These are phyloP conservation scores for Saprolegnia parasitica DNA, from an alignment of 352 stramenopile species.

Conservation along the genomic window DNA sequence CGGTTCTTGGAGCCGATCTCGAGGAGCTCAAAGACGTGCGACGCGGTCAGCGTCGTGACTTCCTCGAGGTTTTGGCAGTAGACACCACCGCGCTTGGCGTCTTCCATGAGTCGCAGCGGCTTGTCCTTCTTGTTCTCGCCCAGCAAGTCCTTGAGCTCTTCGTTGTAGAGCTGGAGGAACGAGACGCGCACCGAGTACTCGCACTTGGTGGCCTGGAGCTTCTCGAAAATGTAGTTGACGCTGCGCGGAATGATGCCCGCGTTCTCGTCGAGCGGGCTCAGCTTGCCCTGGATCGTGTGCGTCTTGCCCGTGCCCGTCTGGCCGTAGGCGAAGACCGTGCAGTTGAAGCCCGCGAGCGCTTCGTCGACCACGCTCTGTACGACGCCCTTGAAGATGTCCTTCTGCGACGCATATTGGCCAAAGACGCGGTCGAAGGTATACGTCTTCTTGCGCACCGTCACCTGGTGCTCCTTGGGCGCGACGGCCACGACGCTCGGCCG, in stretches of 20 bases:
- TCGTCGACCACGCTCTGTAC: slow-evolving; percentile 95
- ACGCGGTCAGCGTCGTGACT: slow-evolving; percentile 70
- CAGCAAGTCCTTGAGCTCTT: slow-evolving; percentile 94
- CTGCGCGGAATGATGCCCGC: slow-evolving; percentile 94
- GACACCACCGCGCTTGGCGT: slow-evolving; percentile 78
- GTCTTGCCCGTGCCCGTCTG: slow-evolving; percentile 98
- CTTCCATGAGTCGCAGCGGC: slow-evolving; percentile 77
- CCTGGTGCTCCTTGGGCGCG: slow-evolving; percentile 77
- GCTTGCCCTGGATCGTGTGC: slow-evolving; percentile 96
- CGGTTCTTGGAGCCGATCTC: slow-evolving; percentile 89
- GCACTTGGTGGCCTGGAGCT: slow-evolving; percentile 83
- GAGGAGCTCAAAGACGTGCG: slow-evolving; percentile 85
- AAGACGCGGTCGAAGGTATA: slow-evolving; percentile 93
- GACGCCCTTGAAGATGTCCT: slow-evolving; percentile 93
- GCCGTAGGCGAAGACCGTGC: slow-evolving; percentile 96
- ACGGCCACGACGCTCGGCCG: slow-evolving; percentile 81
- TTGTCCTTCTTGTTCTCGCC: slow-evolving; percentile 66
- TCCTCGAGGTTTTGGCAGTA: slow-evolving; percentile 89
- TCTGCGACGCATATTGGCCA: slow-evolving; percentile 94
- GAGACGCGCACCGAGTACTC: slow-evolving; percentile 93
- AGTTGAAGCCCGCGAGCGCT: slow-evolving; percentile 94
- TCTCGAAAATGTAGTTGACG: slow-evolving; percentile 93
- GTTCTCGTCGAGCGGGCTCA: slow-evolving; percentile 79
- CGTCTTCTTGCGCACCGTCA: slow-evolving; percentile 85
- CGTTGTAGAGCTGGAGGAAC: slow-evolving; percentile 99